Evolutionary conservation across 2,329 filamentous ascomycete species (phyloP), one percentile per base, ranked within the genome.

Genomic region (Fusarium verticillioides): DNA sequence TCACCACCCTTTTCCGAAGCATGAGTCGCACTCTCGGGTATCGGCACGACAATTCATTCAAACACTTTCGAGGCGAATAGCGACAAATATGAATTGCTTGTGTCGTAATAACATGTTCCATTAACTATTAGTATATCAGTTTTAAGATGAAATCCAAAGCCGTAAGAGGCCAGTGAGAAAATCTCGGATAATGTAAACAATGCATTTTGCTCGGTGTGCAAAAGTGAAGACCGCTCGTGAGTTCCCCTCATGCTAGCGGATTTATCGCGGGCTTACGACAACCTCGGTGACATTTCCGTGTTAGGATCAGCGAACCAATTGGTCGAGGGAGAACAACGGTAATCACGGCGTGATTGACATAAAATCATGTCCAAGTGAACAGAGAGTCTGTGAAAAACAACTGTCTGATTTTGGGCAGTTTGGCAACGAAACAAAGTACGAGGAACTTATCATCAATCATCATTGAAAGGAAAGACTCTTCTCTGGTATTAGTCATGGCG

Each of bases 401-500:
- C 30, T 23, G 10, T n/a, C 21, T 23, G 7, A 34, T 10, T 7
- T 7, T 3, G 46, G 21, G 23, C 12, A 49, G 21, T 11, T 32
- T 9, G 46, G 9, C 3, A 2, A 4, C 21, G 10, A 32, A 18
- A 23, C 21, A 32, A 23, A 9, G 9, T 7, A 32, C 10, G 7
- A 32, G 21, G 10, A 8, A 18, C 7, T 32, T 7, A 7, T 12
- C 13, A 16, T 9, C 9, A 30, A 6, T 32, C 21, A 49, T 30
- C 9, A 4, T n/a, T 32, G 5, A 16, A 7, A 34, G 5, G 21
- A 50, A 18, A 28, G 8, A 30, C 30, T 30, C 30, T 30, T 4
- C 30, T 30, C 30, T 30, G 3, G 30, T 30, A 30, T 15, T 32
- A 10, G 11, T 9, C 12, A 75, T 75, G 72, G 15, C 69, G 16